Conservation (phyloP, 2,329 filamentous ascomycete species). For the Monosporascus sp. region DNA sequence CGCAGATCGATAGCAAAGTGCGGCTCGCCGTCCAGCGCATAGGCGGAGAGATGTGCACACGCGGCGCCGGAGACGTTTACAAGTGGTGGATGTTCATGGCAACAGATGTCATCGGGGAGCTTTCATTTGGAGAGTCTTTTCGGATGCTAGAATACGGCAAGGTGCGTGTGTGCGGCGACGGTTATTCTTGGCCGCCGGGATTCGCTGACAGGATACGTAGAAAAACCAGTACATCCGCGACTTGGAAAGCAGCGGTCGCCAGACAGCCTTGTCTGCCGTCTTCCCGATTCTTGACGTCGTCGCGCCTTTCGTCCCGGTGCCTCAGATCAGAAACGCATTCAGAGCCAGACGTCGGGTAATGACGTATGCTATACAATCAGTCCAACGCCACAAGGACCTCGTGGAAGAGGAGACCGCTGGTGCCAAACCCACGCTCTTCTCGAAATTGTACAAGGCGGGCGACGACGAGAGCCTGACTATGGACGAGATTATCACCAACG, state of each 20-base stretch:
- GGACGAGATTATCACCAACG: constrained; percentile 10
- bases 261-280: constrained; percentile 18
- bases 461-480: constrained; percentile 19
- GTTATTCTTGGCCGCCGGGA: no score
- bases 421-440: constrained; percentile 29
- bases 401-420: constrained; percentile 13
- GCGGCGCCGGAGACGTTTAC: constrained; percentile 38
- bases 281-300: constrained; percentile 25
- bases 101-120: constrained; percentile 47
- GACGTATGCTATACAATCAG: constrained; percentile 22
- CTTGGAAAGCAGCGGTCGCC: constrained; percentile 24
- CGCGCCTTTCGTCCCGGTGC: constrained; percentile 22
- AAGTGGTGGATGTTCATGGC: constrained; percentile 52
- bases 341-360: constrained; percentile 11
- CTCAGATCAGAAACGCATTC: constrained; percentile 13
- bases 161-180: constrained; percentile 24
- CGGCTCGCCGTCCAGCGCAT: constrained; percentile 38
- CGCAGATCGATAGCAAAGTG: constrained; percentile 30
- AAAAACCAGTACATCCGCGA: constrained; percentile 37
- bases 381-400: constrained; percentile 11
- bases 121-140: constrained; percentile 51
- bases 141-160: constrained; percentile 43
- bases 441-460: constrained; percentile 29
- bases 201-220: constrained; percentile 13
- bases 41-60: constrained; percentile 30